These are phyloP conservation scores for Aspergillus eucalypticola DNA, from an alignment of 2,329 filamentous ascomycete genomes.

Conservation along the genomic window DNA sequence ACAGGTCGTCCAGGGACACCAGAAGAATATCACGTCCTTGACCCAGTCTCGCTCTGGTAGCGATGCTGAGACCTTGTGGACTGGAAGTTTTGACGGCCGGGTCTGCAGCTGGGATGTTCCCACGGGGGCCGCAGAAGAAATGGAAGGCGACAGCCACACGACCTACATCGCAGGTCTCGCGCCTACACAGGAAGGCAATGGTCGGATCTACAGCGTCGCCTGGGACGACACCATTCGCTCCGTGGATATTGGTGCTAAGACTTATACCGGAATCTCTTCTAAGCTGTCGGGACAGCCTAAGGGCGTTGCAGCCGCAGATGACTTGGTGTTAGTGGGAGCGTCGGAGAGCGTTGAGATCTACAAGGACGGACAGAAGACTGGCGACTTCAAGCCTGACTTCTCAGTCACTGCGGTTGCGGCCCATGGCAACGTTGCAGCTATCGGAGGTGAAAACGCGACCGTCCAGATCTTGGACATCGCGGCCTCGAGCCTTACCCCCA, in stretches of 20 bases:
- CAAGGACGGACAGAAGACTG: constrained; percentile 59
- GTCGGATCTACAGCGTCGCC: constrained; percentile 77
- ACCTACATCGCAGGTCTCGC: constrained; percentile 82
- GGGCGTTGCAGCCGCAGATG: constrained; percentile 60
- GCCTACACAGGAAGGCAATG: constrained; percentile 49
- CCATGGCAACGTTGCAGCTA: constrained; percentile 66
- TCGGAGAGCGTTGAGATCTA: constrained; percentile 60
- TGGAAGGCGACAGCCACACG: constrained; percentile 79
- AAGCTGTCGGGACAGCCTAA: constrained; percentile 80
- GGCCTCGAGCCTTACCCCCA: constrained; percentile 55
- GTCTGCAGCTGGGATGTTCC: constrained; percentile 80
- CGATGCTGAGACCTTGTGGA: constrained; percentile 67
- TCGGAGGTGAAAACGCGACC: constrained; percentile 73
- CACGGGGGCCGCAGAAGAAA: constrained; percentile 65
- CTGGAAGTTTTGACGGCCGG: constrained; percentile 88
- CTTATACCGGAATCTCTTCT: constrained; percentile 68
- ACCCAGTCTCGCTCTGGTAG: constrained; percentile 54
- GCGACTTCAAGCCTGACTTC: constrained; percentile 63
- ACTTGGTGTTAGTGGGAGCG: constrained; percentile 60
- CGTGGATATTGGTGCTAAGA: constrained; percentile 71
- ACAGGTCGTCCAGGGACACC: constrained; percentile 79
- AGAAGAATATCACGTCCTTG: constrained; percentile 84
- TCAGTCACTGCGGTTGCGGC: constrained; percentile 72
- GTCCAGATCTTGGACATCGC: constrained; percentile 72
- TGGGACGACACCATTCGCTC: constrained; percentile 92